These are phyloP conservation scores for Ogataea pilisensis DNA, from an alignment of 805 yeast species.

Conservation along the genomic window DNA sequence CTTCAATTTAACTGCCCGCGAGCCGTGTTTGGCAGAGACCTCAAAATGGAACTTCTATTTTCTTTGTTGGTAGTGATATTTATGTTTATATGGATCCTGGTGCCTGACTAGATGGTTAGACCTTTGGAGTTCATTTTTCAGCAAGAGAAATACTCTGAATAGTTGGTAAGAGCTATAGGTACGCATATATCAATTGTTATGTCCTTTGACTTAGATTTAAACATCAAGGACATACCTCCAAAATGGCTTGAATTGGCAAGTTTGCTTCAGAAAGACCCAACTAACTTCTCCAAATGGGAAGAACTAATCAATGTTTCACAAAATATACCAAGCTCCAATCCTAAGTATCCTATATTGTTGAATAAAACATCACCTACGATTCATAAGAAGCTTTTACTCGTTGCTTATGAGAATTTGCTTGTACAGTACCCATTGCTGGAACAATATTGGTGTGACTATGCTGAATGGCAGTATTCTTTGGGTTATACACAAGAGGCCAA, in stretches of 20 bases:
- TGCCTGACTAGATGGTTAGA: too few species aligned
- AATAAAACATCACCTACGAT: conserved; percentile 5
- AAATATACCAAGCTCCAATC: conserved; percentile 11
- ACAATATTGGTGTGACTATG: conserved; percentile 57
- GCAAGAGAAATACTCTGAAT: not conserved
- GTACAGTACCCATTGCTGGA: conserved; percentile 45
- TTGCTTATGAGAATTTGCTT: conserved; percentile 41
- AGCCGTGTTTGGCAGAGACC: too few species aligned
- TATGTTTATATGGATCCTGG: too few species aligned
- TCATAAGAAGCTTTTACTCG: conserved; percentile 33
- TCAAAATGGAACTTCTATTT: too few species aligned
- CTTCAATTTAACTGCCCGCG: too few species aligned
- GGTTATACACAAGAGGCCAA: conserved; percentile 38
- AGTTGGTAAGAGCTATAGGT: not conserved
- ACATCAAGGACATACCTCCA: conserved; percentile 17
- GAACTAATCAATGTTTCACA: conserved; percentile 34
- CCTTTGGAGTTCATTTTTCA: not conserved
- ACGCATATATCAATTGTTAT: not conserved
- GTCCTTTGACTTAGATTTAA: conserved; percentile 8
- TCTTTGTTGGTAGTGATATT: too few species aligned
- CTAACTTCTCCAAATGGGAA: conserved; percentile 35
- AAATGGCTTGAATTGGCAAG: conserved; percentile 33
- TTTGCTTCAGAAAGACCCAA: conserved; percentile 31
- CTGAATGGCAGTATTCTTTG: conserved; percentile 41
- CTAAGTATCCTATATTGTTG: conserved; percentile 3